Evolutionary conservation across 1,284 basidiomycete genomes (phyloP).

Genomic region (Rhizoctonia solani): DNA sequence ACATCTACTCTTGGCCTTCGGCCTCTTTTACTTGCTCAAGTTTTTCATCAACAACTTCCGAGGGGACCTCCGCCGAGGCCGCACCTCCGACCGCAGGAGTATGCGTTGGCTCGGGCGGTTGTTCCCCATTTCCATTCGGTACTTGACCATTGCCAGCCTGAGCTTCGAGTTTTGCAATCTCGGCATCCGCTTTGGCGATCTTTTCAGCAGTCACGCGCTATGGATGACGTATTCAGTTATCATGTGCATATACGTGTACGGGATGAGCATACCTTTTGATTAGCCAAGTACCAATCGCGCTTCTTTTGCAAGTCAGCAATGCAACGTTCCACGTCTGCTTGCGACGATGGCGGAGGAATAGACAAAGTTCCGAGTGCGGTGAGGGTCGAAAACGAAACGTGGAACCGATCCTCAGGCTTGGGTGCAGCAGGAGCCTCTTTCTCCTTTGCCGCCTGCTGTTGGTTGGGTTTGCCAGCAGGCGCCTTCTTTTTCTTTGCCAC

Average conservation of each 20-base stretch:
- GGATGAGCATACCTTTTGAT: constrained; percentile 48
- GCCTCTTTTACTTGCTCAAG: constrained; percentile 46
- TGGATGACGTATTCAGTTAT: constrained; percentile 50
- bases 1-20: constrained; percentile 49
- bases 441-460: no score
- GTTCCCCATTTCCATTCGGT: constrained; percentile 55
- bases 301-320: constrained; percentile 92
- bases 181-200: constrained; percentile 76
- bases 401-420: constrained; percentile 55
- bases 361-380: constrained; percentile 86
- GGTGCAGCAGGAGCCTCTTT: constrained; percentile 40
- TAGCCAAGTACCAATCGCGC: constrained; percentile 88
- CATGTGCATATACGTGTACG: constrained; percentile 43
- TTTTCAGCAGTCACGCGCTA: constrained; percentile 69
- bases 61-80: constrained; percentile 46
- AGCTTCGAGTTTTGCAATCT: constrained; percentile 67
- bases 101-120: constrained; percentile 54
- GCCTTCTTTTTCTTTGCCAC: constrained; percentile 76
- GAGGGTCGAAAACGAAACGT: constrained; percentile 85
- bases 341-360: constrained; percentile 85
- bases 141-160: constrained; percentile 38
- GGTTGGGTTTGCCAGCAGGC: constrained; percentile 47
- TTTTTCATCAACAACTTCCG: constrained; percentile 55
- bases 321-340: constrained; percentile 79
- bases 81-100: constrained; percentile 49